phyloP scores from a whole-genome alignment of 768 basidiomycete genomes.

The Tulasnella sp. region DNA sequence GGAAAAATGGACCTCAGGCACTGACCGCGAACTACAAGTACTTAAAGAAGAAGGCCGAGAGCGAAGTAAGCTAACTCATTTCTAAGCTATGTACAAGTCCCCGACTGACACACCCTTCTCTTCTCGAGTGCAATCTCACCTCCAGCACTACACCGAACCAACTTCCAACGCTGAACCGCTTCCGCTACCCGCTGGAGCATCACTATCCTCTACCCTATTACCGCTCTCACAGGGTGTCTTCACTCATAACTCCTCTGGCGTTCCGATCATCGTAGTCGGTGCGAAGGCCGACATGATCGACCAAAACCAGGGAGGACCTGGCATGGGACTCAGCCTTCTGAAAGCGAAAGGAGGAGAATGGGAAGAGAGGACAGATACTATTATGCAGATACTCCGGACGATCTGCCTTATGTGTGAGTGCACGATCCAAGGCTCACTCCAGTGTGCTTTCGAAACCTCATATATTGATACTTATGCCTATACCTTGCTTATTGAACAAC shows the following conservation, averaged over 20 bases:
- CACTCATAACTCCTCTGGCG: constrained; percentile 73
- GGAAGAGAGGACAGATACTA: constrained; percentile 91
- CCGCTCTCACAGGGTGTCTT: constrained; percentile 79
- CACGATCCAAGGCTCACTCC: background rate
- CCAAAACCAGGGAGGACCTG: constrained; percentile 57
- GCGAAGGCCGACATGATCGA: constrained; percentile 92
- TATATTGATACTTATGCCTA: background rate
- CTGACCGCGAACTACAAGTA: constrained; percentile 59
- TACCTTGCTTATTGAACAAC: too few relatives aligned
- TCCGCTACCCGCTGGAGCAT: constrained; percentile 39
- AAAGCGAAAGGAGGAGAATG: constrained; percentile 85
- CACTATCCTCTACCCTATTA: constrained; percentile 56
- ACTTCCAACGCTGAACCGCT: constrained; percentile 34
- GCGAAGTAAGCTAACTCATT: constrained; percentile 44
- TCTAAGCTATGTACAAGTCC: background rate
- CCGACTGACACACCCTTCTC: background rate
- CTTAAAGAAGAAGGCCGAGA: constrained; percentile 72
- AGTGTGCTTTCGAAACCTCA: background rate
- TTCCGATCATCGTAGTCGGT: constrained; percentile 82
- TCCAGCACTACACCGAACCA: constrained; percentile 86
- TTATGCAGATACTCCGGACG: constrained; percentile 91
- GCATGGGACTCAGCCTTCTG: constrained; percentile 74
- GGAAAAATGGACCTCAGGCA: constrained; percentile 62
- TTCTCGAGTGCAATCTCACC: constrained; percentile 63
- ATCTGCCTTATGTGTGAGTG: constrained; percentile 83